phyloP scores from a whole-genome alignment of 495 filamentous ascomycete species.

The Aspergillus leporis region DNA sequence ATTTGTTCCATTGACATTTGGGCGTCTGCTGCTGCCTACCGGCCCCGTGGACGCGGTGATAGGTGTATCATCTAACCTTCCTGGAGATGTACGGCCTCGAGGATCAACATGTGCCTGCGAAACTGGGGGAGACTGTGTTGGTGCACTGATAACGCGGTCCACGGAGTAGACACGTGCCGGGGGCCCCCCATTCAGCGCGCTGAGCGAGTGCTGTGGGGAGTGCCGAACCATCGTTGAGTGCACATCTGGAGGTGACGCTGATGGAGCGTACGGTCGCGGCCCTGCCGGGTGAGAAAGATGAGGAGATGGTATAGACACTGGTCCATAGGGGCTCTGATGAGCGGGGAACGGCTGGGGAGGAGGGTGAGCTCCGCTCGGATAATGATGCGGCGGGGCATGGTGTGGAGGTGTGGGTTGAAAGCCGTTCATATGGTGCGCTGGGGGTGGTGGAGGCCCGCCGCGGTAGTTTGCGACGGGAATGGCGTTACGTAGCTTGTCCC shows the following conservation, averaged over 20 bases:
- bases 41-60: conserved; percentile 25
- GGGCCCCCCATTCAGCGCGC: conserved; percentile 39
- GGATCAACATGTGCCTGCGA: conserved; percentile 37
- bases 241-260: conserved; percentile 47
- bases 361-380: conserved; percentile 32
- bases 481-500: conserved; percentile 37
- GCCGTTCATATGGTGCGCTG: conserved; percentile 30
- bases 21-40: conserved; percentile 31
- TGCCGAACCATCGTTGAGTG: conserved; percentile 44
- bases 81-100: conserved; percentile 36
- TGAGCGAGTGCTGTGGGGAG: conserved; percentile 43
- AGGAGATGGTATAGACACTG: conserved; percentile 41
- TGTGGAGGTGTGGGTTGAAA: conserved; percentile 34
- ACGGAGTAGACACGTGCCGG: conserved; percentile 38
- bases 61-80: conserved; percentile 35
- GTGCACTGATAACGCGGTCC: conserved; percentile 36
- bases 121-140: conserved; percentile 41
- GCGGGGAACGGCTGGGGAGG: conserved; percentile 39
- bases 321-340: conserved; percentile 46
- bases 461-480: conserved; percentile 35
- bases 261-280: conserved; percentile 46
- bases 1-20: conserved; percentile 37
- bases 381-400: conserved; percentile 36
- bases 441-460: conserved; percentile 23
- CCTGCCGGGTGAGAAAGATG: conserved; percentile 36